A percentile compares a stretch with the other conserved stretches of the same genome.
These are phyloP conservation scores for Ascochyta pisi DNA, from an alignment of 2,329 filamentous ascomycete genomes.

Conservation along the genomic window DNA sequence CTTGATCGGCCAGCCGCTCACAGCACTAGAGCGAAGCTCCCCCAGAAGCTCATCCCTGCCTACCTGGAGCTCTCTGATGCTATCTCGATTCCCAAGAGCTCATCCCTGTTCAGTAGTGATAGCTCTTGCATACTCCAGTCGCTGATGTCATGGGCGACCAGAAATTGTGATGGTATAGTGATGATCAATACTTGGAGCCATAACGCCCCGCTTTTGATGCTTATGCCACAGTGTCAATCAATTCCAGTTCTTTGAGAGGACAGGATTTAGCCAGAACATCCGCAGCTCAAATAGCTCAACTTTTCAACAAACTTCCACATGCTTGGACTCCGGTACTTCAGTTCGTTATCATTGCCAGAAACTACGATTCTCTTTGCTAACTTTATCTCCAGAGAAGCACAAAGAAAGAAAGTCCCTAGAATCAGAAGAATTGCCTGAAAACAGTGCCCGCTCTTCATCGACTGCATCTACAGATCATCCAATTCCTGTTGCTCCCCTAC, in stretches of 20 bases:
- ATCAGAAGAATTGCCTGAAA: conserved; percentile 12
- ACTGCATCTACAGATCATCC: conserved; percentile 14
- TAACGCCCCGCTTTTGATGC: conserved; percentile 24
- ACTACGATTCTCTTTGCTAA: conserved; percentile 3
- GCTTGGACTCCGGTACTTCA: conserved; percentile 30
- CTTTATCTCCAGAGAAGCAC: conserved; percentile 21
- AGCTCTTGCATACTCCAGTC: conserved; percentile 1
- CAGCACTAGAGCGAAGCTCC: conserved; percentile 5
- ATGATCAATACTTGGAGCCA: conserved; percentile 14
- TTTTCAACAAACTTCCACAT: conserved; percentile 22
- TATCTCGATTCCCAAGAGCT: neutral
- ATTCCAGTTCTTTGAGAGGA: conserved; percentile 7
- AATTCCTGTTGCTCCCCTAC: neutral
- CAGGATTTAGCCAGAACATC: conserved; percentile 15
- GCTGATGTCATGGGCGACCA: conserved; percentile 1
- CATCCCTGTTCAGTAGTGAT: conserved; percentile 9
- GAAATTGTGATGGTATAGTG: conserved; percentile 2
- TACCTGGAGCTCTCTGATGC: conserved; percentile 4
- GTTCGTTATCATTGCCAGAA: conserved; percentile 10
- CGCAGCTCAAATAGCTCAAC: conserved; percentile 3
- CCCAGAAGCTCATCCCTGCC: conserved; percentile 15
- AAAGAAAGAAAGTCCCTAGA: conserved; percentile 23
- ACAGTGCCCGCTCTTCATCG: conserved; percentile 13
- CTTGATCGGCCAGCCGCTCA: conserved; percentile 17
- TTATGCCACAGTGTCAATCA: conserved; percentile 9